phyloP scores from a whole-genome alignment of 768 basidiomycete genomes.

The Fomitopsis pulvina region DNA sequence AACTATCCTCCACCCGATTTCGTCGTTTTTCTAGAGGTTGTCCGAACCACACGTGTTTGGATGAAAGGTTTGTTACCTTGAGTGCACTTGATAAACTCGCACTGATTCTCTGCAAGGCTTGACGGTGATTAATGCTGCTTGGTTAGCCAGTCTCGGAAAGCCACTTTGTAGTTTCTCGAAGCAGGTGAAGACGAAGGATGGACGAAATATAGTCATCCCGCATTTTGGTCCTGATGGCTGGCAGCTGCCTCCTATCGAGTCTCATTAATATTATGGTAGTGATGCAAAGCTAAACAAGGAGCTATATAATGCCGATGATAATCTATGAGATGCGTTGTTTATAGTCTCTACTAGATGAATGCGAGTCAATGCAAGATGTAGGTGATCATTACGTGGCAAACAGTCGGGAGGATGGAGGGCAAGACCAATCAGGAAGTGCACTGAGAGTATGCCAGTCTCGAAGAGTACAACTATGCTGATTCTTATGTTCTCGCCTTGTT shows the following conservation, averaged over 20 bases:
- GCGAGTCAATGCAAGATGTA: neutral
- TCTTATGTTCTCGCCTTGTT: too few species aligned
- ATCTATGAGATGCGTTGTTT: slow-evolving; percentile 6
- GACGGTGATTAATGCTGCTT: slow-evolving; percentile 80
- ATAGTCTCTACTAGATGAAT: neutral
- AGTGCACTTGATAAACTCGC: neutral
- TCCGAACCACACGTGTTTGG: slow-evolving; percentile 68
- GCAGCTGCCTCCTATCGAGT: slow-evolving; percentile 71
- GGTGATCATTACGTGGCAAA: too few species aligned
- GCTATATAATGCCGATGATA: too few species aligned
- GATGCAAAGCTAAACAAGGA: neutral
- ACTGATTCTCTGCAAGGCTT: slow-evolving; percentile 44
- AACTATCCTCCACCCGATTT: slow-evolving; percentile 75
- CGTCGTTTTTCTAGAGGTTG: slow-evolving; percentile 76
- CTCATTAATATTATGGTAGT: neutral
- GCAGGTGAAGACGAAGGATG: slow-evolving; percentile 62
- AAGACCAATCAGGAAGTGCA: too few species aligned
- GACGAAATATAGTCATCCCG: slow-evolving; percentile 70
- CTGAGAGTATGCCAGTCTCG: too few species aligned
- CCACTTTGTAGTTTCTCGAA: slow-evolving; percentile 87
- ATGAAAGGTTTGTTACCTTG: slow-evolving; percentile 59
- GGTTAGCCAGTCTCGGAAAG: slow-evolving; percentile 78
- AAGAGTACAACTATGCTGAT: neutral
- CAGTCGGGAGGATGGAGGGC: too few species aligned
- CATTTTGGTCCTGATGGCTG: slow-evolving; percentile 82